Evolutionary conservation across 2,329 filamentous ascomycete species (phyloP).

Genomic region (Trichoderma semiorbis): DNA sequence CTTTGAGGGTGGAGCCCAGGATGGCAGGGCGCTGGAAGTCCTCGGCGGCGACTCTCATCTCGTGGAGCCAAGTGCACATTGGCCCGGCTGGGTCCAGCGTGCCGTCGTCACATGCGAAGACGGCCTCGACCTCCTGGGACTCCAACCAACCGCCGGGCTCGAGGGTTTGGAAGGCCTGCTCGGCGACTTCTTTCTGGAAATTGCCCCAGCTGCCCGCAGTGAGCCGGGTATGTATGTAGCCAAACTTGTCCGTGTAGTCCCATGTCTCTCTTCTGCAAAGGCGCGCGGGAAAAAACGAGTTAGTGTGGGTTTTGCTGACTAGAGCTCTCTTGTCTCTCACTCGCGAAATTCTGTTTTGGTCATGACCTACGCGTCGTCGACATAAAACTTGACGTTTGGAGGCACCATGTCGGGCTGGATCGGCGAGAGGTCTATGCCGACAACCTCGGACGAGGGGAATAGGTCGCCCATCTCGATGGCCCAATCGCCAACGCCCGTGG

Average conservation of each 20-base stretch:
- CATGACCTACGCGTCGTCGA: conserved; percentile 46
- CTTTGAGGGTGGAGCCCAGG: conserved; percentile 35
- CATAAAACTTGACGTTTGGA: conserved; percentile 51
- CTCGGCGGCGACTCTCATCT: conserved; percentile 39
- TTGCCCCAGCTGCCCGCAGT: conserved; percentile 49
- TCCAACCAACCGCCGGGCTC: conserved; percentile 54
- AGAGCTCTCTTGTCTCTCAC: conserved; percentile 25
- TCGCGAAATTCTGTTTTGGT: conserved; percentile 10
- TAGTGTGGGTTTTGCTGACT: not conserved
- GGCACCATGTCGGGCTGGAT: conserved; percentile 44
- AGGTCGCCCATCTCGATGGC: conserved; percentile 40
- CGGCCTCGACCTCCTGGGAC: conserved; percentile 46
- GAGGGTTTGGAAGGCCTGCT: conserved; percentile 46
- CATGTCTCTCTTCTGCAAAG: conserved; percentile 43
- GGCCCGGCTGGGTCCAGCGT: conserved; percentile 39
- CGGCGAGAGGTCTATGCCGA: conserved; percentile 34
- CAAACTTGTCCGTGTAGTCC: conserved; percentile 52
- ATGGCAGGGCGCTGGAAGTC: conserved; percentile 36
- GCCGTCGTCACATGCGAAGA: conserved; percentile 43
- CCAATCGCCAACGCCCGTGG: conserved; percentile 42
- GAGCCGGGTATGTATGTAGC: conserved; percentile 52
- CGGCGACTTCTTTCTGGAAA: conserved; percentile 48
- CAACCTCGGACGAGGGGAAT: conserved; percentile 30
- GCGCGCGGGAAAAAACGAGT: not conserved
- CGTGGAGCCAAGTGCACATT: conserved; percentile 39